Percentiles rank a stretch among this genome's conserved stretches.
Conservation (phyloP, 2,329 filamentous ascomycete genomes). For the Cladobotryum mycophilum region DNA sequence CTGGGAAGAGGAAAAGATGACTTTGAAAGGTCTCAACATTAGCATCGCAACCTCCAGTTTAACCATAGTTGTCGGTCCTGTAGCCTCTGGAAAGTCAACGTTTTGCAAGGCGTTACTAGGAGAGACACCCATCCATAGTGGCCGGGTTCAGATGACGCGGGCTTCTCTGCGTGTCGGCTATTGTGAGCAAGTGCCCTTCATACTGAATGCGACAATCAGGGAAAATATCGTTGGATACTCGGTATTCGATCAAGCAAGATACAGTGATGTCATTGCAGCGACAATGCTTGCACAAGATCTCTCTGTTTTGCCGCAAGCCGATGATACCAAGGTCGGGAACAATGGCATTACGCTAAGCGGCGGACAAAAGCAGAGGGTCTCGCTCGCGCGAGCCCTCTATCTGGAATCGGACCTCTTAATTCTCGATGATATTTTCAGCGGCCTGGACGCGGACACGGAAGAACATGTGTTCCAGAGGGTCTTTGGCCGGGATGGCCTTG, state of each 20-base stretch:
- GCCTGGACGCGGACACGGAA: constrained; percentile 32
- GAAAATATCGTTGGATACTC: constrained; percentile 33
- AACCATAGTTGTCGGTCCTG: constrained; percentile 32
- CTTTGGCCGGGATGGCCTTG: constrained; percentile 27
- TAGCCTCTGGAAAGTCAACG: constrained; percentile 31
- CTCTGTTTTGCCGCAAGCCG: constrained; percentile 25
- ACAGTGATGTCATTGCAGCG: constrained; percentile 29
- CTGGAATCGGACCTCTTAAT: constrained; percentile 89
- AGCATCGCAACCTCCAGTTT: constrained; percentile 13
- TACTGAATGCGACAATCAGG: constrained; percentile 28
- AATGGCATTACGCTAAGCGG: constrained; percentile 37
- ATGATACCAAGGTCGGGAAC: constrained; percentile 33
- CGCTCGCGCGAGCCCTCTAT: constrained; percentile 90
- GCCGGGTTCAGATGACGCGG: constrained; percentile 12
- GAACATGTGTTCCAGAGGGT: constrained; percentile 30
- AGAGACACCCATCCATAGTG: constrained; percentile 18
- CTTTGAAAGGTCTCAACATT: constrained; percentile 14
- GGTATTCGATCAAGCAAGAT: constrained; percentile 24
- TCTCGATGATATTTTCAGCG: constrained; percentile 21
- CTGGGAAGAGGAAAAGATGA: too few species aligned
- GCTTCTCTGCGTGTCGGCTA: constrained; percentile 19
- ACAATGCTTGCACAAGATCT: constrained; percentile 29
- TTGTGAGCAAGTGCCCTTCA: constrained; percentile 28
- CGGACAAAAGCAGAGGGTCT: constrained; percentile 65
- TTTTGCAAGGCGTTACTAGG: constrained; percentile 30